Evolutionary conservation across 352 stramenopile species (phyloP).

Genomic region (Thraustochytrium sp.): DNA sequence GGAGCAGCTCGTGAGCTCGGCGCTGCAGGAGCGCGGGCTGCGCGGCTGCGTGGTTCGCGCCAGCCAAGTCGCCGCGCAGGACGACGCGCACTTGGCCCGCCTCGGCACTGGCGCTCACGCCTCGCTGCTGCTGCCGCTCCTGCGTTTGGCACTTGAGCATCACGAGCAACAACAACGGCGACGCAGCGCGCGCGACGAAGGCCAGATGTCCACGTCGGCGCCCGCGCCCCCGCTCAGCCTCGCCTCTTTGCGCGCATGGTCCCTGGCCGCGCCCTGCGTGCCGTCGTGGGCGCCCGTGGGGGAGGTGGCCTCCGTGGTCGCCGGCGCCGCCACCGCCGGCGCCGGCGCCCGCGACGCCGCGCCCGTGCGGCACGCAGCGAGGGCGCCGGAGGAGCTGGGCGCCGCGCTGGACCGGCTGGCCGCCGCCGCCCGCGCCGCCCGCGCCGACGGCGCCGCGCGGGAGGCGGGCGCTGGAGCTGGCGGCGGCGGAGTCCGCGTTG

Average conservation of each 20-base stretch:
- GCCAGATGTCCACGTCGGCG: too few relatives aligned
- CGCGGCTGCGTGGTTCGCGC: background rate
- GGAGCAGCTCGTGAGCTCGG: conserved; percentile 61
- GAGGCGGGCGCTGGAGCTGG: too few relatives aligned
- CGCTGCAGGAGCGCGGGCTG: background rate
- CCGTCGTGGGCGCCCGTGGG: background rate
- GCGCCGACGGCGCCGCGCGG: background rate
- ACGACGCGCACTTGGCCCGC: background rate
- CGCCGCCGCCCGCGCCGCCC: background rate
- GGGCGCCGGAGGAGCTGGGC: background rate
- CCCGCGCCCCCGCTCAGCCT: too few relatives aligned
- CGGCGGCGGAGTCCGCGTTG: too few relatives aligned
- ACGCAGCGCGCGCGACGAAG: too few relatives aligned
- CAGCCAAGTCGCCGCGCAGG: background rate
- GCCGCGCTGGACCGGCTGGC: background rate
- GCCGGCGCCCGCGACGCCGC: background rate
- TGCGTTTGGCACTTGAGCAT: too few relatives aligned
- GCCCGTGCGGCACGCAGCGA: background rate
- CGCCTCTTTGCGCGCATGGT: too few relatives aligned
- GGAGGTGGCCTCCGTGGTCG: background rate
- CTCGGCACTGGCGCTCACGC: background rate
- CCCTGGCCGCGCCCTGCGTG: too few relatives aligned
- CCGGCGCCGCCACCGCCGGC: background rate
- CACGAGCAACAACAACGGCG: too few relatives aligned
- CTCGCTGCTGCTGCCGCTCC: too few relatives aligned